Evolutionary conservation across 352 stramenopile genomes (phyloP), one percentile per base, ranked within the genome.

Genomic region (Globisporangium heterothallicum): DNA sequence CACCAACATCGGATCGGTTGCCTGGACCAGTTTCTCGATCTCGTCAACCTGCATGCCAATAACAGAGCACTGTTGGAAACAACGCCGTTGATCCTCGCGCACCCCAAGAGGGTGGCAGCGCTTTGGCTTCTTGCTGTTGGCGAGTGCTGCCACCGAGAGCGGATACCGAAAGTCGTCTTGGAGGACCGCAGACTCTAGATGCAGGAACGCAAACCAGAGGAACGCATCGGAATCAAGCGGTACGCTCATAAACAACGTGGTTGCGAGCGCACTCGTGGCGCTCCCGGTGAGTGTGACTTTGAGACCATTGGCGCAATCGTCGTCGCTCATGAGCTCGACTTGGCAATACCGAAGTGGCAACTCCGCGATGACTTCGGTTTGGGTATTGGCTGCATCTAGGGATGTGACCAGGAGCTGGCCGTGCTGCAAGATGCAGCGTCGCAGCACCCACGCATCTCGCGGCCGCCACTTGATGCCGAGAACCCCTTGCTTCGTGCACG

Each of bases 171-270:
- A 14, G 18, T 70, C 78, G 53, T 75, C 70, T 49, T 80, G 72
- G 0, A 71, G 66, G 34, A 88, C 47, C 1, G 48, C 66, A 8
- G 66, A 69, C 53, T 88, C 78, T 30, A 88, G 63, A 5, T 67
- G 60, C 2, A 88, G 50, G 34, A 86, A 49, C 9, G 66, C 56
- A 38, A 80, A 86, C 78, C 74, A 88, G 25, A 71, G 32, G 29
- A 83, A 84, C 0, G 68, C 53, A 24, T 88, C 73, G 22, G 49
- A 38, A 24, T 84, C 75, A 21, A 65, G 44, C 19, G 63, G 49
- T 6, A 84, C 42, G 16, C 72, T 82, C 56, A 85, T 40, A 48
- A 69, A 70, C 22, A 86, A 48, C 0, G 53, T 67, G n/a, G 66
- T 62, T 7, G 53, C 49, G n/a, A 59, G 50, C 10, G 48, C 16